Evolutionary conservation across 1,284 basidiomycete species (phyloP).

Genomic region (Fomitiporia mediterranea): DNA sequence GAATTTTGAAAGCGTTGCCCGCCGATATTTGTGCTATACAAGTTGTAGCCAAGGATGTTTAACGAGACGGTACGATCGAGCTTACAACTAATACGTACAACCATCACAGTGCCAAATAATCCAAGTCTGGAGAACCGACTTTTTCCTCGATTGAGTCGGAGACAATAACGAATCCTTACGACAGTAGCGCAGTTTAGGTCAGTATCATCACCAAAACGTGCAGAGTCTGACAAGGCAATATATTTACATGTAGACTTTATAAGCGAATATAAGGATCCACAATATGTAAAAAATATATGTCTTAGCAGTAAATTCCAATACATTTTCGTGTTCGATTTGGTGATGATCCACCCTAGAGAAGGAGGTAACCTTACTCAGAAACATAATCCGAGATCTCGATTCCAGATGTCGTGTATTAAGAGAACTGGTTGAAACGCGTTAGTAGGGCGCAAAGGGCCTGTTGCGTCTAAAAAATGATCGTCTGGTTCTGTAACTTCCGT

Average conservation of each 20-base stretch:
- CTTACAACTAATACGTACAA: neutral
- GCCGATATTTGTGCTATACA: neutral
- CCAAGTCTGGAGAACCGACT: constrained; percentile 45
- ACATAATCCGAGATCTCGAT: constrained; percentile 7
- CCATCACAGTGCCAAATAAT: neutral
- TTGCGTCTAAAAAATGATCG: too few relatives aligned
- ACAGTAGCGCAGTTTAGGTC: neutral
- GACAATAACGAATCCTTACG: constrained; percentile 2
- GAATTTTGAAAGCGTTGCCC: neutral
- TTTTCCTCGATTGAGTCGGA: constrained; percentile 52
- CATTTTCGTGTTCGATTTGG: too few relatives aligned
- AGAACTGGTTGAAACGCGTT: constrained; percentile 24
- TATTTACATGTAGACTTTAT: too few relatives aligned
- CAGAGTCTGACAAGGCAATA: too few relatives aligned
- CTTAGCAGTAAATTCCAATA: too few relatives aligned
- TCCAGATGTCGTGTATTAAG: neutral
- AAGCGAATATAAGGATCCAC: too few relatives aligned
- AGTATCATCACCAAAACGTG: too few relatives aligned
- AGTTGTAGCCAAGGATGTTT: neutral
- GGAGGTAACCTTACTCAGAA: neutral
- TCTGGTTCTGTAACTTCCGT: too few relatives aligned
- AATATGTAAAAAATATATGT: too few relatives aligned
- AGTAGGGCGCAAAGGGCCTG: constrained; percentile 28
- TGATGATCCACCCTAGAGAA: too few relatives aligned
- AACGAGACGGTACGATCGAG: neutral